Conservation (phyloP, 202 grass and related monocot species). For the Miscanthus sacchariflorus region DNA sequence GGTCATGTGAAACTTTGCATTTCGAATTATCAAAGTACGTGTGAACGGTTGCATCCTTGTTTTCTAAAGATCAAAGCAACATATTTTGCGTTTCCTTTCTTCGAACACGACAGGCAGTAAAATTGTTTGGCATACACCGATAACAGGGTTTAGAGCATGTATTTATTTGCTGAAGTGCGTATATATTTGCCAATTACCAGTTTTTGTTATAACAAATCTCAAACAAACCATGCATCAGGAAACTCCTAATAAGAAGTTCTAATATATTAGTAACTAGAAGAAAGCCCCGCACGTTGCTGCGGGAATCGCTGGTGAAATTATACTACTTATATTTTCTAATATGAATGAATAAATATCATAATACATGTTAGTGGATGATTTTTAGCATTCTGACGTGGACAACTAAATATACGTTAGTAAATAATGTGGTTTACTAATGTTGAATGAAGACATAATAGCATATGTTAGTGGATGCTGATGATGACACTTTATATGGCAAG, state of each 20-base stretch:
- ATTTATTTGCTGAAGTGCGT: not conserved
- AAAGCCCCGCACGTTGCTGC: too few relatives aligned
- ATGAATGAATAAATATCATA: too few relatives aligned
- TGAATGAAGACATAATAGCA: too few relatives aligned
- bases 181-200: not conserved
- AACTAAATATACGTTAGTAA: too few relatives aligned
- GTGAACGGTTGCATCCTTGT: slow-evolving; percentile 27
- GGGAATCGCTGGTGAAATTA: too few relatives aligned
- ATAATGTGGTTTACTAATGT: too few relatives aligned
- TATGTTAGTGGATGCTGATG: too few relatives aligned
- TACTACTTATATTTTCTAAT: too few relatives aligned
- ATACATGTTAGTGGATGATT: too few relatives aligned
- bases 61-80: slow-evolving; percentile 50
- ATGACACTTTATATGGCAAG: too few relatives aligned
- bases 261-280: not conserved
- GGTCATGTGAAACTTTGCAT: slow-evolving; percentile 35
- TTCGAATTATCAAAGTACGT: slow-evolving; percentile 37
- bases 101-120: slow-evolving; percentile 16
- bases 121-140: slow-evolving; percentile 8
- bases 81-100: slow-evolving; percentile 21
- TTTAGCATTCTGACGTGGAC: too few relatives aligned
- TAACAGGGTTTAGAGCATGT: not conserved
- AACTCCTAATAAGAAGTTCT: not conserved
- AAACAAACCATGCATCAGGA: not conserved
- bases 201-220: not conserved